Evolutionary conservation across 2,329 filamentous ascomycete species (phyloP), one percentile per base, ranked within the genome.

Genomic region (Verticillium albo-atrum): DNA sequence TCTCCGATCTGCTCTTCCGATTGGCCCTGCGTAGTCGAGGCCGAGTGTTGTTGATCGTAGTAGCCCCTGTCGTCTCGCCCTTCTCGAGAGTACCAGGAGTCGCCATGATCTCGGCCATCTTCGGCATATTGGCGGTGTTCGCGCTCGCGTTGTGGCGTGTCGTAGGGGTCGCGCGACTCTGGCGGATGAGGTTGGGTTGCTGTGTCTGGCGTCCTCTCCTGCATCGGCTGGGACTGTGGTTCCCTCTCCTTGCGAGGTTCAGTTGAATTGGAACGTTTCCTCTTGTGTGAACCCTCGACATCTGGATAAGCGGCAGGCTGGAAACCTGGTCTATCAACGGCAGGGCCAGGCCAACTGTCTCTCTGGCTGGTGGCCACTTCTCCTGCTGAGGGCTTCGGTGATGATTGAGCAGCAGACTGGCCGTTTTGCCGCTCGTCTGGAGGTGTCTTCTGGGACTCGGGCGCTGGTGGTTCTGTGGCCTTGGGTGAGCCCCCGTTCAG

Each of bases 201-300:
- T 26, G 66, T 66, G 56, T 75, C 74, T 28, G 73, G 72, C 15
- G 74, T 73, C 5, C 67, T 68, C 60, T 75, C 71, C 50, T 74
- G 70, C 7, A 64, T 59, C 6, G 65, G 61, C 28, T 61, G 62
- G 25, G 54, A 64, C 26, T 62, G 62, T 12, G 42, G 57, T 47
- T 54, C 32, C 34, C 56, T 32, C 26, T 80, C 77, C 64, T 75
- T 74, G 58, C 74, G 70, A 6, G 70, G 71, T 59, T 87, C 87
- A 37, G 78, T 72, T 6, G 89, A 90, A 53, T 79, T 76, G 6
- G 90, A 91, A 61, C 90, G 84, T 73, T 92, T 94, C 67, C 86
- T 84, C 73, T 88, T 89, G 66, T 85, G 81, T 20, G 81, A 74
- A 17, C 67, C 70, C 35, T 87, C 82, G n/a, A 70, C 68, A 32